Conservation (phyloP, 176 grass and related monocot genomes). For the Carex cristatella region DNA sequence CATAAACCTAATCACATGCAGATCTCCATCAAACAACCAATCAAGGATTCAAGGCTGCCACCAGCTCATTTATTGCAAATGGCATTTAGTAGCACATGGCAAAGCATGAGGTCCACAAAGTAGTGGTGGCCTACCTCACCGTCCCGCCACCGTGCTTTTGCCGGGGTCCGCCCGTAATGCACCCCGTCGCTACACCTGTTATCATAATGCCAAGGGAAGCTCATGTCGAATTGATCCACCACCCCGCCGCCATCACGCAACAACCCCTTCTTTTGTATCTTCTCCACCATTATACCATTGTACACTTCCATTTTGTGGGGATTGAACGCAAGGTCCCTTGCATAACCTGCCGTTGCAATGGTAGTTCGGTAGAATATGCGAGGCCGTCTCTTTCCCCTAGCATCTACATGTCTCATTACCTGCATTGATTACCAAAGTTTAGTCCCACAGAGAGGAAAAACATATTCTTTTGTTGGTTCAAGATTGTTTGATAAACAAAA, state of each 20-base stretch:
- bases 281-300: constrained; percentile 74
- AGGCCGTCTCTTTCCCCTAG: constrained; percentile 25
- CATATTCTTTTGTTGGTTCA: background rate
- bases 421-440: background rate
- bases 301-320: constrained; percentile 94
- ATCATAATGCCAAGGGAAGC: constrained; percentile 96
- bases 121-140: constrained; percentile 90
- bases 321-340: constrained; percentile 83
- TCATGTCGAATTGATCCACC: constrained; percentile 93
- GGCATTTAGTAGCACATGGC: constrained; percentile 92
- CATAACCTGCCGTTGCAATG: constrained; percentile 70
- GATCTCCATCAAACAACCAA: background rate
- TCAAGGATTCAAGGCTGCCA: background rate
- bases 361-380: constrained; percentile 90
- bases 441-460: background rate
- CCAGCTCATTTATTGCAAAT: constrained; percentile 60
- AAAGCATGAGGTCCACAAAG: constrained; percentile 93
- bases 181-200: constrained; percentile 93
- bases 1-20: constrained; percentile 8
- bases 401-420: constrained; percentile 32
- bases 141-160: constrained; percentile 63
- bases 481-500: background rate
- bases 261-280: constrained; percentile 49
- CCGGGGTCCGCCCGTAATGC: constrained; percentile 77
- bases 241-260: constrained; percentile 57